Percentiles rank a stretch among this genome's conserved stretches.
phyloP scores from a whole-genome alignment of 2,329 filamentous ascomycete genomes.

The Helotiales sp. region DNA sequence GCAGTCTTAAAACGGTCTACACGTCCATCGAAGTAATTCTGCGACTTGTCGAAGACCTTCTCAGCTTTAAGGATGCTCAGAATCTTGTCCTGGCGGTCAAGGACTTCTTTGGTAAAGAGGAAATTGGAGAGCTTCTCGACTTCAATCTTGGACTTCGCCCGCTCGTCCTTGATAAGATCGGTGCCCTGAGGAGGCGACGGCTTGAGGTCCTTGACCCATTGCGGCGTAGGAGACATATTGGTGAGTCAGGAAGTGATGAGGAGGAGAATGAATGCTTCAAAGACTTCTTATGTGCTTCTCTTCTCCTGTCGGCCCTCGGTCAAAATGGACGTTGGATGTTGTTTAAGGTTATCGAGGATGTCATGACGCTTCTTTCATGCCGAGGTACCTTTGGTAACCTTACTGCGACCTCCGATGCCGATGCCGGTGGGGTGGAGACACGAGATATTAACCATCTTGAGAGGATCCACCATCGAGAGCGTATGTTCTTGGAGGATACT shows the following conservation, averaged over 20 bases:
- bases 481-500: neutral
- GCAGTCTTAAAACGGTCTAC: conserved; percentile 68
- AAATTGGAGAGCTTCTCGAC: conserved; percentile 68
- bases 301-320: conserved; percentile 22
- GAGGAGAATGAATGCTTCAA: neutral
- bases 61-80: conserved; percentile 66
- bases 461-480: neutral
- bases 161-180: conserved; percentile 68
- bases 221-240: conserved; percentile 33
- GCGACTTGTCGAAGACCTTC: conserved; percentile 74
- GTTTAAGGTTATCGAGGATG: neutral
- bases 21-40: conserved; percentile 73
- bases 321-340: conserved; percentile 1
- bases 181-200: conserved; percentile 67
- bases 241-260: neutral
- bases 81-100: conserved; percentile 61
- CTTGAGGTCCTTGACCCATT: conserved; percentile 68
- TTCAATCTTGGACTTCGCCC: conserved; percentile 64
- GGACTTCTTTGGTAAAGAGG: conserved; percentile 65
- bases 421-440: no score
- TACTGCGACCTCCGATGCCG: no score
- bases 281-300: conserved; percentile 7
- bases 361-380: conserved; percentile 2
- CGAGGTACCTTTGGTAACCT: conserved; percentile 16
- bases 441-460: no score